Conservation (phyloP, 768 basidiomycete genomes). For the Cyclocybe aegerita region DNA sequence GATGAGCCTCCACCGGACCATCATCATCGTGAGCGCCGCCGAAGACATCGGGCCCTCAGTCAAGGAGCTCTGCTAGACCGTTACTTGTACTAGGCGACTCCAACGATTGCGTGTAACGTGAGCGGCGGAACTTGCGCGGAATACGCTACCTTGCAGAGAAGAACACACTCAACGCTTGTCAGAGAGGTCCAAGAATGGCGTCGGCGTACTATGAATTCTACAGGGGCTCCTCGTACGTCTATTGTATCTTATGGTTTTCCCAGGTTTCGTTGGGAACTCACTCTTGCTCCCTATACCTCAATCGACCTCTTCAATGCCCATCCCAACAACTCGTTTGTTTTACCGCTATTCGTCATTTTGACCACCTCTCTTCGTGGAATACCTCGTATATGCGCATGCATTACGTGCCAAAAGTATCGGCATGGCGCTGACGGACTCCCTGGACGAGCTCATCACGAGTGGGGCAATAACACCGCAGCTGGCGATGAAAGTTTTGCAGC, state of each 20-base stretch:
- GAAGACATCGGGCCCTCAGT: no score
- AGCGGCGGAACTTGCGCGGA: no score
- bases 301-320: no score
- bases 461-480: slow-evolving; percentile 96
- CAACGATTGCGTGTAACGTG: no score
- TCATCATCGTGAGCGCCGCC: no score
- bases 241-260: slow-evolving; percentile 3
- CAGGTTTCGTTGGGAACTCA: neutral
- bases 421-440: slow-evolving; percentile 94
- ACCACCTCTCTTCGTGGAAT: neutral
- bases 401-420: slow-evolving; percentile 66
- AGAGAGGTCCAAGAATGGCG: slow-evolving; percentile 50
- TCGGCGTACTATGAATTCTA: slow-evolving; percentile 92
- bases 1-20: no score
- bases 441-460: slow-evolving; percentile 97
- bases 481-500: slow-evolving; percentile 97
- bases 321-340: neutral
- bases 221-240: slow-evolving; percentile 82
- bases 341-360: slow-evolving; percentile 2
- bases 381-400: neutral
- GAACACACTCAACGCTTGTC: neutral
- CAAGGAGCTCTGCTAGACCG: no score
- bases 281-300: no score
- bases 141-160: neutral
- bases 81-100: no score